phyloP scores from a whole-genome alignment of 2,329 filamentous ascomycete genomes.

The Hypoxylon sp. region DNA sequence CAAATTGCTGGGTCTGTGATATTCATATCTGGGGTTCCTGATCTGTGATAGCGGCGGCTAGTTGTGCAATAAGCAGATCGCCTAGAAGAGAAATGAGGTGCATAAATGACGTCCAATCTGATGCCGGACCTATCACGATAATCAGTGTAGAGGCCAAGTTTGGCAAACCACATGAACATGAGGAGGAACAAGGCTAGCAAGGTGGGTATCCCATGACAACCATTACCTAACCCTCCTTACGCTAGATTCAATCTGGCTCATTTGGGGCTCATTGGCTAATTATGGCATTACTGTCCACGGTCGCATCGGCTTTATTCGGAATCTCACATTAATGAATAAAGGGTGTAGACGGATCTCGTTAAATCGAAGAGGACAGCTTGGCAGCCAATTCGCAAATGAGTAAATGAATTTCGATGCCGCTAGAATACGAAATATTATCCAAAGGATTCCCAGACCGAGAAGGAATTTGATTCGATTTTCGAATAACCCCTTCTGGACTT shows the following conservation, averaged over 20 bases:
- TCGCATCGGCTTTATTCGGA: conserved; percentile 38
- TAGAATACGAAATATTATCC: conserved; percentile 11
- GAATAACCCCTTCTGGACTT: conserved; percentile 12
- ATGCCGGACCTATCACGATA: conserved; percentile 43
- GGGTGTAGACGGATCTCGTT: conserved; percentile 30
- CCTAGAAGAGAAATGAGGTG: conserved; percentile 36
- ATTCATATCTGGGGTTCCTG: conserved; percentile 32
- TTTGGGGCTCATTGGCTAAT: conserved; percentile 36
- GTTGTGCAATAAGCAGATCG: conserved; percentile 23
- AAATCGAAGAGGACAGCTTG: conserved; percentile 31
- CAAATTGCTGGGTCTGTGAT: conserved; percentile 36
- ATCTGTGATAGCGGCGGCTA: conserved; percentile 37
- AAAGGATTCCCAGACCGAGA: conserved; percentile 9
- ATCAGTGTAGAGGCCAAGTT: conserved; percentile 34
- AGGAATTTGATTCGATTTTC: conserved; percentile 37
- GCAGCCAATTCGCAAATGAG: conserved; percentile 13
- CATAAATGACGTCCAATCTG: conserved; percentile 49
- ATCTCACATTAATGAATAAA: conserved; percentile 35
- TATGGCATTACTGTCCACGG: conserved; percentile 30
- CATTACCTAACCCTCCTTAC: conserved; percentile 10
- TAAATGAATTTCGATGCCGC: conserved; percentile 18
- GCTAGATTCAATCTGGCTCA: conserved; percentile 23
- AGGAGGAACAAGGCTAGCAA: conserved; percentile 28
- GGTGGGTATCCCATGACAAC: conserved; percentile 42
- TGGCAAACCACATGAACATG: conserved; percentile 32